Evolutionary conservation across 1,139 yeast genomes (phyloP).

Genomic region (Pichia sp.): DNA sequence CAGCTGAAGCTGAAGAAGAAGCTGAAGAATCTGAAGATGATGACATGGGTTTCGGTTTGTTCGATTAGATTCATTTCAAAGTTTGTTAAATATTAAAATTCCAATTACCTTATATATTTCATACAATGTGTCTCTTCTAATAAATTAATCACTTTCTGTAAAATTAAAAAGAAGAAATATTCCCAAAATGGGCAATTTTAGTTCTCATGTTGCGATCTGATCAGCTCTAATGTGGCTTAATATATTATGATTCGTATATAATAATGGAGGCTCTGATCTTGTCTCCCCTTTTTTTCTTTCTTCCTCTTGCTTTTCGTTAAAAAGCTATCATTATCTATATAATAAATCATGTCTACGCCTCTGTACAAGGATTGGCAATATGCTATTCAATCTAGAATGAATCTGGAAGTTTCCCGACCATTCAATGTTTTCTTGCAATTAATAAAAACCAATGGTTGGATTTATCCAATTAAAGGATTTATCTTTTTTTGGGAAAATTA

Average conservation of each 20-base stretch:
- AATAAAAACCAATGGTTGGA: constrained; percentile 13
- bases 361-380: constrained; percentile 12
- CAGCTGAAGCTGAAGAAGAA: constrained; percentile 55
- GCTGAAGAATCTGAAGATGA: constrained; percentile 45
- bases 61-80: constrained; percentile 45
- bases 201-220: not conserved
- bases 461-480: constrained; percentile 24
- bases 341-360: not conserved
- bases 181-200: not conserved
- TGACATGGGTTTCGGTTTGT: constrained; percentile 89
- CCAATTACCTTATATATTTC: not conserved
- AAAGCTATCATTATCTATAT: not conserved
- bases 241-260: too few species aligned
- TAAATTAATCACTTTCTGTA: constrained; percentile 11
- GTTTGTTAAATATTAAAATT: too few species aligned
- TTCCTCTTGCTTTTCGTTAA: not conserved
- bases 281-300: not conserved
- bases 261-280: not conserved
- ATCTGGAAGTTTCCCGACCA: constrained; percentile 22
- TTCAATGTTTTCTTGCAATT: constrained; percentile 15
- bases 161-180: not conserved
- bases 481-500: constrained; percentile 19
- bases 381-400: constrained; percentile 19
- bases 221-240: too few species aligned
- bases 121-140: constrained; percentile 8